phyloP scores from a whole-genome alignment of 768 basidiomycete species.

The Phaeotremella fagi region DNA sequence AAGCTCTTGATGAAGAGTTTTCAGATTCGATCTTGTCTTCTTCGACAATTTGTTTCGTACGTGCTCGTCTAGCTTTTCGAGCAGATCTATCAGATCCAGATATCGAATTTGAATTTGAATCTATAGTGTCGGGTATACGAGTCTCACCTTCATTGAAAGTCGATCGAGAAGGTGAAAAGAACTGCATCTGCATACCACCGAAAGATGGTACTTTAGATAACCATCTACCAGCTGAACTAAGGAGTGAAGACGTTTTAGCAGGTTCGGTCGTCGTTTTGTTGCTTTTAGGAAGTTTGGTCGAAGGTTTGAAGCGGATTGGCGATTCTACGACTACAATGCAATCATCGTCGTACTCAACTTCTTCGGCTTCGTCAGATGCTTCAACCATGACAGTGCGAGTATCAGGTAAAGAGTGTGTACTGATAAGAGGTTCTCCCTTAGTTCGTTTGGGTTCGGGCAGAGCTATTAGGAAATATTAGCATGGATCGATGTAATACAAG shows the following conservation, averaged over 20 bases:
- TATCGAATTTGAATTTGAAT: not conserved
- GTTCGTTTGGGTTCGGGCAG: conserved; percentile 3
- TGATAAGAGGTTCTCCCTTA: not conserved
- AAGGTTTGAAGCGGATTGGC: not conserved
- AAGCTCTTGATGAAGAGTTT: not conserved
- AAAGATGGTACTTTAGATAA: conserved; percentile 20
- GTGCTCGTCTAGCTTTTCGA: conserved; percentile 5
- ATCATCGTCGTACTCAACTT: too few species aligned
- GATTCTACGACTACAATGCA: conserved; percentile 10
- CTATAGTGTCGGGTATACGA: too few species aligned
- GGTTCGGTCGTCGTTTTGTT: not conserved
- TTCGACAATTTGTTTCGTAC: conserved; percentile 6
- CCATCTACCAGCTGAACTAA: conserved; percentile 24
- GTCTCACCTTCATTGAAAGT: not conserved
- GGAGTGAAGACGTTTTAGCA: conserved; percentile 8
- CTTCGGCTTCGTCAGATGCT: conserved; percentile 1
- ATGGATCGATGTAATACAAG: not conserved
- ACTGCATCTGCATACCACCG: not conserved
- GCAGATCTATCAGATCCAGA: not conserved
- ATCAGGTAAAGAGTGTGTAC: conserved; percentile 4
- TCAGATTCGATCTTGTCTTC: not conserved
- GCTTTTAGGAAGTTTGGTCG: not conserved
- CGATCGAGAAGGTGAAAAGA: not conserved
- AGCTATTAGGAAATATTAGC: conserved; percentile 1
- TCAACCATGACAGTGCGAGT: not conserved